These are phyloP conservation scores for Lachnum nothofagi DNA, from an alignment of 2,329 filamentous ascomycete species.

Conservation along the genomic window DNA sequence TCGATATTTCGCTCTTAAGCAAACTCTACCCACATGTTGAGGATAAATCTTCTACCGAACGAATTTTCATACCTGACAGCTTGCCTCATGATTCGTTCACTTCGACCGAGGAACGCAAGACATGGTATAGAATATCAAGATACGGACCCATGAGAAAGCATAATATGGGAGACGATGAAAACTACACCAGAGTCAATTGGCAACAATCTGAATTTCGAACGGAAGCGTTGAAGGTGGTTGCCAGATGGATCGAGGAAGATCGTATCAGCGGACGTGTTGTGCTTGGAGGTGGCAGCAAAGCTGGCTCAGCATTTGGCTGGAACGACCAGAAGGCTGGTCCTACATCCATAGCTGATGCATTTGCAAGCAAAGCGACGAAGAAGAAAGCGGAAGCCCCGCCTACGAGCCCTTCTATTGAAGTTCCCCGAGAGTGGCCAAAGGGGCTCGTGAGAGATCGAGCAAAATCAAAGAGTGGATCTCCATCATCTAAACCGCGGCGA, in stretches of 20 bases:
- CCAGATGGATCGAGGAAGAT: conserved; percentile 63
- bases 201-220: conserved; percentile 47
- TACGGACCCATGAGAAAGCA: conserved; percentile 54
- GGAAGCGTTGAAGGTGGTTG: conserved; percentile 53
- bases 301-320: conserved; percentile 56
- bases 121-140: conserved; percentile 61
- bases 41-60: conserved; percentile 19
- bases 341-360: conserved; percentile 40
- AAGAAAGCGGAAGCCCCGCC: conserved; percentile 13
- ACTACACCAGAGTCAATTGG: conserved; percentile 57
- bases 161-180: conserved; percentile 52
- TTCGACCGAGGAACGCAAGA: conserved; percentile 53
- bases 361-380: conserved; percentile 18
- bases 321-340: conserved; percentile 46
- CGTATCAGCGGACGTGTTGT: conserved; percentile 49
- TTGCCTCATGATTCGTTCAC: conserved; percentile 45
- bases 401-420: conserved; percentile 12
- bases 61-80: conserved; percentile 26
- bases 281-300: conserved; percentile 42
- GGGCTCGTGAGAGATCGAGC: conserved; percentile 17
- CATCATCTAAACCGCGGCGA: conserved; percentile 18
- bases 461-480: conserved; percentile 18
- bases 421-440: conserved; percentile 29
- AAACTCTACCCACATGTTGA: conserved; percentile 27
- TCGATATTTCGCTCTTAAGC: conserved; percentile 24